Evolutionary conservation across 306 rosid species (phyloP), one percentile per base, ranked within the genome.

Genomic region (Aeschynomene evenia): DNA sequence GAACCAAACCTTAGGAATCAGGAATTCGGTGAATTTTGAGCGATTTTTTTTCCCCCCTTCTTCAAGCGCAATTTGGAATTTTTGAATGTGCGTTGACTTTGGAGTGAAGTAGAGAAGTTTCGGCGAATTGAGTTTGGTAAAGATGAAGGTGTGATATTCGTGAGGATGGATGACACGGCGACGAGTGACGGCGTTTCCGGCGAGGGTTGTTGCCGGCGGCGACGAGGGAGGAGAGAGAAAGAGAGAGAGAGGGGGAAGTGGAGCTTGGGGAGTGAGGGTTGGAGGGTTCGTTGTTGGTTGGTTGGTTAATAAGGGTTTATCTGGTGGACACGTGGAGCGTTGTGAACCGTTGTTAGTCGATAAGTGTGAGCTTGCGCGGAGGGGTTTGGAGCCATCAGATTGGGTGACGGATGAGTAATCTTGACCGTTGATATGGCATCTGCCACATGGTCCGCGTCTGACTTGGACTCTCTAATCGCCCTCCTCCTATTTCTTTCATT

Each of bases 311-410:
- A 86, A 81, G 45, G 75, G 16, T 59, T 26, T 72, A 73, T 74
- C 60, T 9, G 3, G 33, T 40, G 62, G 76, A 77, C 84, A 85
- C 88, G 85, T 86, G 92, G 92, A 28, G 0, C 18, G 23, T 58
- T 72, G 19, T 12, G 3, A 14, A 42, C 84, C 86, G 87, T 85
- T 79, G 72, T 75, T 63, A 42, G 78, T 76, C 76, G 96, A 89
- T 86, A 86, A 89, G 88, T 73, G 73, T 81, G 57, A 22, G 77
- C 58, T 66, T 29, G 19, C 68, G 19, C 63, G 37, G 23, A 43
- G 46, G 18, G 2, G 6, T 11, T 67, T 20, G 0, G 0, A 11
- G 4, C 80, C 77, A 14, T 83, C 0, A 2, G 87, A 86, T 89
- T 67, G 48, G 22, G 13, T 34, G 65, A 68, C 9, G 6, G 40